Base-by-base conservation (phyloP, 345 rosid species). In the Aethionema arabicum region DNA sequence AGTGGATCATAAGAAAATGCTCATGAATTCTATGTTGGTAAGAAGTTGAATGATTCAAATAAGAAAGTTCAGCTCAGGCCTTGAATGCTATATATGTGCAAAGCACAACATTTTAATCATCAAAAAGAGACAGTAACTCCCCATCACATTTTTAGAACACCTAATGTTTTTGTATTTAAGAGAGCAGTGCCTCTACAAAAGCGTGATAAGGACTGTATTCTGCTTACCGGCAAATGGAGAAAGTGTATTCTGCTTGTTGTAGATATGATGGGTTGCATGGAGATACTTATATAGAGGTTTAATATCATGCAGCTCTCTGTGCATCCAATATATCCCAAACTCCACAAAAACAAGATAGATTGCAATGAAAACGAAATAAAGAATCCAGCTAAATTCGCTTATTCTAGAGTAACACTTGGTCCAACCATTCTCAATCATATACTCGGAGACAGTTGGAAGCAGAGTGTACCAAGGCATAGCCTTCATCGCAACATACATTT, bases 241-340 rank as follows among this genome's bases (percentile, higher is more conserved):
- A 21, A 93, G 90, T 40, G 97, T 93, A 45, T 90, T 90, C 74
- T 90, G 95, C 87, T 93, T 93, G 77, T 93, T 90, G 83, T 90
- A 93, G 79, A 93, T 84, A 59, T 90, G 99, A 66, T 93, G 97
- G 5, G 90, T 86, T 1, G 90, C 95, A 63, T 90, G 97, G 63
- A 93, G 86, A 66, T 80, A 75, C 76, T 87, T 93, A 80, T 93
- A 93, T 0, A 93, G 70, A 68, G 91, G 93, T 71, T 93, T 90
- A 46, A 93, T 90, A 77, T 87, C 99, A 70, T 93, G 99, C 71
- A 90, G 77, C 79, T 87, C 92, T 68, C 95, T 68, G 49, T 93
- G 97, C 95, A 87, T 82, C 97, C 97, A 90, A 68, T 93, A 93
- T 60, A 93, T 90, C 46, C 95, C 90, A 74, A 90, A 87, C 86